phyloP scores from a whole-genome alignment of 2,329 filamentous ascomycete species.

The Epichloe glyceriae region DNA sequence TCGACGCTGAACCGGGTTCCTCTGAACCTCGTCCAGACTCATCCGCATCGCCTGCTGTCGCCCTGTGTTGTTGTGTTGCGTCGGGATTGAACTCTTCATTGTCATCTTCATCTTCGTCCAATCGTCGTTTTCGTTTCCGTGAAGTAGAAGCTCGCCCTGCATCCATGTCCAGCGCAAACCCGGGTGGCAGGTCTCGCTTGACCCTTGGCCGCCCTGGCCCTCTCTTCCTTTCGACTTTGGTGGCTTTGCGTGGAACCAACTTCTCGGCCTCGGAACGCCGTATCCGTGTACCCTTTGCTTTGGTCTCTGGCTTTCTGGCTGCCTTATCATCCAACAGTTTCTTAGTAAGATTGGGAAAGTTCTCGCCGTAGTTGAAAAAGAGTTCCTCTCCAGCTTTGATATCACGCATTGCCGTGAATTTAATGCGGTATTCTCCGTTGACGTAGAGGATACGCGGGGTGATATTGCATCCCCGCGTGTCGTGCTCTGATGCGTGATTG shows the following conservation, averaged over 20 bases:
- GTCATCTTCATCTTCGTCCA: conserved; percentile 15
- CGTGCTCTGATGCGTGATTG: conserved; percentile 53
- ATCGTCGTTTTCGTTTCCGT: conserved; percentile 18
- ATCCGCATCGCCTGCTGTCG: conserved; percentile 11
- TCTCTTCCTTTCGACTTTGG: conserved; percentile 14
- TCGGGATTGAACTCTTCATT: conserved; percentile 19
- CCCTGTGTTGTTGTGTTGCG: conserved; percentile 11
- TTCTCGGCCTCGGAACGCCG: conserved; percentile 8
- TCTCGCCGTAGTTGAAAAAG: conserved; percentile 69
- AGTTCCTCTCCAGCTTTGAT: conserved; percentile 64
- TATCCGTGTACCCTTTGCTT: conserved; percentile 11
- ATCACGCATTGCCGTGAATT: conserved; percentile 53
- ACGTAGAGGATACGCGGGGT: conserved; percentile 56
- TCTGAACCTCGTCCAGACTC: conserved; percentile 15
- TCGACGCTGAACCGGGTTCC: conserved; percentile 11
- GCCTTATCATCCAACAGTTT: conserved; percentile 27
- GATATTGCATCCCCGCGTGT: conserved; percentile 44
- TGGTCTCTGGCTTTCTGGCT: conserved; percentile 16
- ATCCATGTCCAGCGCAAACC: conserved; percentile 9
- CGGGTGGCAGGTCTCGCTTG: conserved; percentile 9
- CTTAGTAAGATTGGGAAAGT: conserved; percentile 47
- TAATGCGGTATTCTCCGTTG: conserved; percentile 64
- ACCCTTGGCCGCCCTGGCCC: conserved; percentile 8
- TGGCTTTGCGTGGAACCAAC: conserved; percentile 13
- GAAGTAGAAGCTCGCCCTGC: conserved; percentile 4